These are phyloP conservation scores for Hypoxylon sp. DNA, from an alignment of 2,329 filamentous ascomycete species.

Conservation along the genomic window DNA sequence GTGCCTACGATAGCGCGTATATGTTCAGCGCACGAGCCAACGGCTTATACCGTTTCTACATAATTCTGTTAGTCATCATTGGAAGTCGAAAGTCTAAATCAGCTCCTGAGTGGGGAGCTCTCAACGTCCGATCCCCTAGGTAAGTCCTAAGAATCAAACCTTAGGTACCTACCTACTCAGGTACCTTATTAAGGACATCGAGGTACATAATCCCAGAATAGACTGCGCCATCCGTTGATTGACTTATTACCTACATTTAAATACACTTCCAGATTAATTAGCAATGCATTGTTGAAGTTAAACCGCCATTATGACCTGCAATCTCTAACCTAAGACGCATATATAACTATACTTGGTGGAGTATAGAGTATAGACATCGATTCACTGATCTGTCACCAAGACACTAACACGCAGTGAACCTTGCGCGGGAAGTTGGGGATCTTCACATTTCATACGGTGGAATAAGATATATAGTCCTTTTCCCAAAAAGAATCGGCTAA, in stretches of 20 bases:
- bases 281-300: neutral
- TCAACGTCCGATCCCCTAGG: conserved; percentile 14
- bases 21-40: conserved; percentile 7
- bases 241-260: neutral
- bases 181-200: neutral
- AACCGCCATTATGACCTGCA: neutral
- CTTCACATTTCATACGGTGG: conserved; percentile 6
- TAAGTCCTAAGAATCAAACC: too few species aligned
- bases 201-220: too few species aligned
- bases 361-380: too few species aligned
- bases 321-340: neutral
- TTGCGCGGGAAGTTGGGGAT: neutral
- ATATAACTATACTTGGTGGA: neutral
- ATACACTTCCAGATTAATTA: too few species aligned
- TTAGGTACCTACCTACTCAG: neutral
- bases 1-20: neutral
- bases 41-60: conserved; percentile 17
- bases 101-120: conserved; percentile 7
- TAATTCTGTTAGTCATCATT: conserved; percentile 13
- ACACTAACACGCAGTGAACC: conserved; percentile 2
- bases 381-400: neutral
- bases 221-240: too few species aligned
- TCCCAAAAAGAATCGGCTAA: neutral
- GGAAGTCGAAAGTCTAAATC: conserved; percentile 2
- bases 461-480: neutral